A percentile compares a stretch with the other conserved stretches of the same genome.
Conservation (phyloP, 257 asterid genomes). For the Oldenlandia corymbosa region DNA sequence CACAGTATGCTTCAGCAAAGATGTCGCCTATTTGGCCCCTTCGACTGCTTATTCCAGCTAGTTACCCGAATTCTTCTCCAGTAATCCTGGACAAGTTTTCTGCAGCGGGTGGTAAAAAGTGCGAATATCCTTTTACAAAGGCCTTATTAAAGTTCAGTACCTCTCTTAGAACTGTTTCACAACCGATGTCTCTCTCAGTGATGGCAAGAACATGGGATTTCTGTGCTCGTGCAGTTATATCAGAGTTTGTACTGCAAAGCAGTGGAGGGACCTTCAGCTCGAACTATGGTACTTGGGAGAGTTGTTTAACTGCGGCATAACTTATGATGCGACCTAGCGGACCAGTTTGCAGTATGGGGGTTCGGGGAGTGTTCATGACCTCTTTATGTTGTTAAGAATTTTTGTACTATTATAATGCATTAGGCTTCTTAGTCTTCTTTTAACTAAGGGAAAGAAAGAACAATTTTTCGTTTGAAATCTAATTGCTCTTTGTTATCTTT, state of each 20-base stretch:
- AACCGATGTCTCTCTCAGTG: slow-evolving; percentile 70
- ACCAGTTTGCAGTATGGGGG: too few relatives aligned
- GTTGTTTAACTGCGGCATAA: slow-evolving; percentile 41
- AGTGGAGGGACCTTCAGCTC: slow-evolving; percentile 91
- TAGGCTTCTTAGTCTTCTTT: too few relatives aligned
- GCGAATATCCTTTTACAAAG: slow-evolving; percentile 62
- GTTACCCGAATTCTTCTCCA: slow-evolving; percentile 83
- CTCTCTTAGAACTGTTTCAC: slow-evolving; percentile 62
- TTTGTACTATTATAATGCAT: too few relatives aligned
- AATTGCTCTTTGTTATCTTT: too few relatives aligned
- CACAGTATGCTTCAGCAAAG: slow-evolving; percentile 88
- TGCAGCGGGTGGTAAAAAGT: slow-evolving; percentile 77
- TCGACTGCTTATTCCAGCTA: slow-evolving; percentile 65
- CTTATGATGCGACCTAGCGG: too few relatives aligned
- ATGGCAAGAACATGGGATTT: slow-evolving; percentile 81
- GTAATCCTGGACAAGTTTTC: slow-evolving; percentile 85
- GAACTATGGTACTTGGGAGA: slow-evolving; percentile 76
- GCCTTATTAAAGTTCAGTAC: slow-evolving; percentile 65
- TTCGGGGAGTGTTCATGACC: too few relatives aligned
- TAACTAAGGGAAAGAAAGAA: too few relatives aligned
- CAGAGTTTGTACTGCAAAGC: slow-evolving; percentile 61
- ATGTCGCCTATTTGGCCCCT: slow-evolving; percentile 90
- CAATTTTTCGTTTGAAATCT: too few relatives aligned
- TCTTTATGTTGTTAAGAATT: too few relatives aligned
- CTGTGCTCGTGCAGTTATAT: slow-evolving; percentile 64